Conservation (phyloP, 306 rosid genomes). For the Vicia sativa region DNA sequence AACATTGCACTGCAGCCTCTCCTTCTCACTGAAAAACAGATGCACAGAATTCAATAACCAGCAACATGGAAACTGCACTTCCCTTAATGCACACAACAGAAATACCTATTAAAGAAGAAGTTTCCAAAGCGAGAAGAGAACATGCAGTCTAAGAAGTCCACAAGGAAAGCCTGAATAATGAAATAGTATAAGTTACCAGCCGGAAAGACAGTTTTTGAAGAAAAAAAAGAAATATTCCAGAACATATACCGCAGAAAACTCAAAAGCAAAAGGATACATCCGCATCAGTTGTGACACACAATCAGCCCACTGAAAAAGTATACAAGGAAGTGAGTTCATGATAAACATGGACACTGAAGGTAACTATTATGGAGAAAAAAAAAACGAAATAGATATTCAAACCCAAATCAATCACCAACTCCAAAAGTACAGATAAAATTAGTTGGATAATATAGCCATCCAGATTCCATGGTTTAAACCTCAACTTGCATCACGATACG, state of each 20-base stretch:
- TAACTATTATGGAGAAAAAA: not conserved
- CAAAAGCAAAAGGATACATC: constrained; percentile 95
- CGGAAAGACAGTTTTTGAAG: constrained; percentile 15
- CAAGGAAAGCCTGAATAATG: constrained; percentile 76
- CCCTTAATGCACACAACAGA: constrained; percentile 24
- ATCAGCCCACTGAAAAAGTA: constrained; percentile 88
- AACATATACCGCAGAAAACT: constrained; percentile 82
- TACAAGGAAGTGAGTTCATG: constrained; percentile 34
- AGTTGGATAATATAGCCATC: not conserved
- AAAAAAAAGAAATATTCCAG: constrained; percentile 34
- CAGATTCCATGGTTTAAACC: constrained; percentile 23
- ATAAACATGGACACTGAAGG: constrained; percentile 12
- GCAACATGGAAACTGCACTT: constrained; percentile 9
- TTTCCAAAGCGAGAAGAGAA: constrained; percentile 96
- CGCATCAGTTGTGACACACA: constrained; percentile 91
- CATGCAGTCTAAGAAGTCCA: constrained; percentile 83
- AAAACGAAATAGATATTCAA: constrained; percentile 8
- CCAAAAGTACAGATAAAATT: constrained; percentile 10
- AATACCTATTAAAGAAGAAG: constrained; percentile 91
- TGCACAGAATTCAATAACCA: constrained; percentile 22
- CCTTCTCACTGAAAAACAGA: constrained; percentile 71
- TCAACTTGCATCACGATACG: not conserved
- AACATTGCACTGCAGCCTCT: constrained; percentile 72
- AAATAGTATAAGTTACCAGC: constrained; percentile 29
- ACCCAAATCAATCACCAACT: constrained; percentile 19